These are phyloP conservation scores for Graphilbum ipis-grandicollis DNA, from an alignment of 2,329 filamentous ascomycete genomes.

Conservation along the genomic window DNA sequence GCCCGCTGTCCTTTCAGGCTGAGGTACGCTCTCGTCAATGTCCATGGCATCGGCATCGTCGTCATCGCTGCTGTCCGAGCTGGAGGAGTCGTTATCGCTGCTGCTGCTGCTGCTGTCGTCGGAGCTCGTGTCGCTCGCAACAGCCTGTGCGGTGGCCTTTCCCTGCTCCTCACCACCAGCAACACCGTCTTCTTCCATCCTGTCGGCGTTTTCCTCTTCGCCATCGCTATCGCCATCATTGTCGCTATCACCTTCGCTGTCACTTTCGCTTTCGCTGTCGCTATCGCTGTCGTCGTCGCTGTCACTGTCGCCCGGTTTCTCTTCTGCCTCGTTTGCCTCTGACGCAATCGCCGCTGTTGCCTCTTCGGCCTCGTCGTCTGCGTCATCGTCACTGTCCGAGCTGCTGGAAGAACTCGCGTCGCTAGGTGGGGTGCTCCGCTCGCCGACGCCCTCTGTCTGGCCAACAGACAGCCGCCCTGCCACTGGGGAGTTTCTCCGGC, in stretches of 20 bases:
- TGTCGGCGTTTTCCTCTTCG: not conserved
- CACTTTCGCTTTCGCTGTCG: not conserved
- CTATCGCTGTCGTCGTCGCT: no score
- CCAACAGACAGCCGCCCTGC: no score
- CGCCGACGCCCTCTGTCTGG: no score
- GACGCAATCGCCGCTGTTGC: not conserved
- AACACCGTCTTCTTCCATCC: not conserved
- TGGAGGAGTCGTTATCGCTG: not conserved
- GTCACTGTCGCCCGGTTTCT: no score
- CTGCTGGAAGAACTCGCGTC: conserved; percentile 2
- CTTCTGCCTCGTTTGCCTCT: no score
- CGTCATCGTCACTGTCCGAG: not conserved
- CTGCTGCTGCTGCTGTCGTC: not conserved
- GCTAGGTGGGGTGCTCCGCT: not conserved
- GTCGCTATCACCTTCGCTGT: not conserved
- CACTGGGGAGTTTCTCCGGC: no score
- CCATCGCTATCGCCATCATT: not conserved
- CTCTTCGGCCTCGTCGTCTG: not conserved
- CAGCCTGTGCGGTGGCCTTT: not conserved
- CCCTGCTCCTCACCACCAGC: not conserved
- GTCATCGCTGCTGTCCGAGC: not conserved
- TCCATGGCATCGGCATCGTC: not conserved
- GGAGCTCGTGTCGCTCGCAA: not conserved
- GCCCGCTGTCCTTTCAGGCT: no score
- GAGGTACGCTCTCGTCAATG: not conserved